Evolutionary conservation across 768 basidiomycete genomes (phyloP), one percentile per base, ranked within the genome.

Genomic region (Suillus subluteus): DNA sequence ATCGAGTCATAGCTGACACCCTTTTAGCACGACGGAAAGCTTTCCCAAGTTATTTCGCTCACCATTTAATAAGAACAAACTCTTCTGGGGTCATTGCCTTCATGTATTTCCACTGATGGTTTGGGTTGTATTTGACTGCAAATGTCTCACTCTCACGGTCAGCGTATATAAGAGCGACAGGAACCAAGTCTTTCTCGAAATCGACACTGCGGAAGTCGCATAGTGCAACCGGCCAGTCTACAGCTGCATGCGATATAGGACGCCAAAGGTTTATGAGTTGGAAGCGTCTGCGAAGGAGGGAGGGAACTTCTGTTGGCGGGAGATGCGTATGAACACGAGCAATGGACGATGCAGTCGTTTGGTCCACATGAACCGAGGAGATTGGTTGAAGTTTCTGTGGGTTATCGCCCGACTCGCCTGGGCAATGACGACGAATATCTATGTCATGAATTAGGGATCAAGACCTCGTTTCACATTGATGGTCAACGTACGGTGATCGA

Each of bases 261-360:
- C 85, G 80, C 86, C 86, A 87, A 65, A 87, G 73, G 72, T 86
- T 86, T 67, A 86, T 79, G 67, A 86, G 82, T 69, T 85, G 84
- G 73, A 83, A 86, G 66, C 84, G 83, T 30, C 76, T 73, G 67
- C 79, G 72, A 43, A 84, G 77, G 59, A 84, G 70, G 52, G 41
- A 73, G 68, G 76, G 76, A 0, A 76, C 82, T 48, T 85, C 83
- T 56, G 71, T 74, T 2, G 74, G 63, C 0, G 83, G 82, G 15
- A 83, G 78, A 67, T 85, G 83, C 43, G 78, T 78, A 43, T 77
- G 74, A 16, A 86, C 84, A 5, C 82, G 79, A 9, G 78, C 79
- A 26, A 75, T 70, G 38, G 82, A 79, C 7, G 83, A 79, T 0
- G 68, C 69, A 0, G 78, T 67, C 0, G 82, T 86, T 67, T 85